Base-by-base conservation (phyloP, 148 eudicot genomes). In the Rhododendron williamsianum region DNA sequence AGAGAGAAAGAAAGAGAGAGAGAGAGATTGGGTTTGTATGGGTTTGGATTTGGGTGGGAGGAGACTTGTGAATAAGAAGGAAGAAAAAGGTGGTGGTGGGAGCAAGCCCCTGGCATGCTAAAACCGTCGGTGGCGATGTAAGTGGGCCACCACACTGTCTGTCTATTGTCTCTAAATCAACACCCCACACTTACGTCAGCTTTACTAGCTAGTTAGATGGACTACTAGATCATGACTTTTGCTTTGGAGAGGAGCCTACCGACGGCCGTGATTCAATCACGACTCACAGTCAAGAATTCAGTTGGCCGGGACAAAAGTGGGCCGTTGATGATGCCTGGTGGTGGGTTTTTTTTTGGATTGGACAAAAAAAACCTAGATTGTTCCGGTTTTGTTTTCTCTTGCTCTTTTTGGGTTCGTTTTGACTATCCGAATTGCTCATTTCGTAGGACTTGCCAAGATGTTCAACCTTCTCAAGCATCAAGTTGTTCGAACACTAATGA, bases 41-140 rank as follows among this genome's bases (percentile, higher is more conserved):
- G 51, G 9, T 13, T 73, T 51, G 9, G 60, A 82, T 9, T 69
- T 71, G 85, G 87, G 89, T 82, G 41, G 63, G 45, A 43, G 86
- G 87, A 67, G 87, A 84, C 76, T 87, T 88, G 96, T 92, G 90
- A 94, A 91, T 94, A 94, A 86, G 95, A 94, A 94, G 97, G 97
- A 90, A 92, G 95, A 94, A 91, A 94, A 94, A 84, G 78, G 80
- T 36, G 43, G 91, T 88, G 92, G 89, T 81, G 86, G 86, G 80
- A 23, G 79, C 78, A 30, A 12, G 0, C 35, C 4, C 21, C 4
- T 13, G 9, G 23, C 83, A 58, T 54, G 69, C 89, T 45, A 4
- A 46, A 81, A 67, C 86, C 83, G 83, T 88, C 89, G 83, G 85
- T 88, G 84, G 84, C 45, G 38, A 54, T 43, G 56, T 54, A 25